Evolutionary conservation across 345 rosid species (phyloP), one percentile per base, ranked within the genome.

Genomic region (Alliaria petiolata): DNA sequence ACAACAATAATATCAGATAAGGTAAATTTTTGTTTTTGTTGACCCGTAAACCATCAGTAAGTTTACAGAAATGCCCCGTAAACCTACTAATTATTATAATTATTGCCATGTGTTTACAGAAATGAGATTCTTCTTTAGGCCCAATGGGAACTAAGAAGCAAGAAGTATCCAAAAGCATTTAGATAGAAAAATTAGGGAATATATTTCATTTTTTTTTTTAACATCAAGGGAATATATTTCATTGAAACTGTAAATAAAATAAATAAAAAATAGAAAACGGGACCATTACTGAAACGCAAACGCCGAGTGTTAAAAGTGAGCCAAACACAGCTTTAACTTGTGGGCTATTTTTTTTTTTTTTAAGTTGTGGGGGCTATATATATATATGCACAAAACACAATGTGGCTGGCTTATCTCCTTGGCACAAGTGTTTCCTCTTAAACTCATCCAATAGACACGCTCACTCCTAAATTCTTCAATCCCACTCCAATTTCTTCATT

Each of bases 351-450:
- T n/a, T n/a, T n/a, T n/a, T n/a, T n/a, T n/a, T n/a, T n/a, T n/a
- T n/a, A n/a, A n/a, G n/a, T n/a, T n/a, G n/a, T n/a, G n/a, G n/a
- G n/a, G n/a, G n/a, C n/a, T 28, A 73, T 56, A 65, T 47, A 56
- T 20, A 33, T 55, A 65, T 26, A 39, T 57, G 45, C 34, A 74
- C 45, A 74, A 65, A 57, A 57, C 54, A 57, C 6, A 49, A n/a
- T 47, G 51, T 65, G 60, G 38, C 30, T 59, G 66, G 66, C 78
- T 74, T 74, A 74, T 65, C 72, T 74, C 61, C 40, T 74, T 52
- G 26, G 19, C 34, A 65, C 71, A 36, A 73, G 42, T 38, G 35
- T 20, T 46, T 49, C 43, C 36, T 49, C 6, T 28, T 7, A 13
- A 46, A 64, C 30, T 72, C 76, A 44, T 57, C 77, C 71, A 65